Conservation (phyloP, 108 stramenopile genomes). For the Pinguiococcus pyrenoidosus region DNA sequence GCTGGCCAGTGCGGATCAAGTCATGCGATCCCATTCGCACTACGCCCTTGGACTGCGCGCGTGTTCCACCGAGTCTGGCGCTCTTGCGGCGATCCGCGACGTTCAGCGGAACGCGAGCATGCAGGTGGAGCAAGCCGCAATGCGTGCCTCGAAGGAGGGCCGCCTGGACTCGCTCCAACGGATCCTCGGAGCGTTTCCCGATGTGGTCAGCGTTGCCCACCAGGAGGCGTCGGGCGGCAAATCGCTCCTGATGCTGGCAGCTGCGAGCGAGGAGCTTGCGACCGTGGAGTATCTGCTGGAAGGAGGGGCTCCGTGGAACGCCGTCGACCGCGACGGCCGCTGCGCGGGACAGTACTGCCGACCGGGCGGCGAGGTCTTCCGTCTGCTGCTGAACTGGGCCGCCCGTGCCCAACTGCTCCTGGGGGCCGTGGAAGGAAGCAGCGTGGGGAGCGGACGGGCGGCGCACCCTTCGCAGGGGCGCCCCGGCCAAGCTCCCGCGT, state of each 20-base stretch:
- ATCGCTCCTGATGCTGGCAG: conserved; percentile 9
- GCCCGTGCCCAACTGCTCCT: conserved; percentile 42
- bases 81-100: no score
- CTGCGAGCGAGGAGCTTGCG: neutral
- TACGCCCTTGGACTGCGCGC: no score
- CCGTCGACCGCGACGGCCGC: conserved; percentile 55
- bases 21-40: no score
- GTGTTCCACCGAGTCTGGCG: no score
- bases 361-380: conserved; percentile 52
- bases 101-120: no score
- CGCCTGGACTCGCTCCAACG: no score
- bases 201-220: no score
- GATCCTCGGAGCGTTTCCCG: no score
- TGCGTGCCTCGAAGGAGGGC: no score
- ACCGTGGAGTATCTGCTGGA: conserved; percentile 2
- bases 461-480: conserved; percentile 55
- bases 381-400: conserved; percentile 55
- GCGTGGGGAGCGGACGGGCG: conserved; percentile 16
- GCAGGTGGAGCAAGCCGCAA: no score
- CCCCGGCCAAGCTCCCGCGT: neutral
- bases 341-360: conserved; percentile 81
- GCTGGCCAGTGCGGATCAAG: no score
- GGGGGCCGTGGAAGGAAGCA: conserved; percentile 19
- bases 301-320: conserved; percentile 71
- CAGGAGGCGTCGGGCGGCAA: conserved; percentile 5